These are phyloP conservation scores for Cichorium intybus DNA, from an alignment of 140 eudicot genomes.

Conservation along the genomic window DNA sequence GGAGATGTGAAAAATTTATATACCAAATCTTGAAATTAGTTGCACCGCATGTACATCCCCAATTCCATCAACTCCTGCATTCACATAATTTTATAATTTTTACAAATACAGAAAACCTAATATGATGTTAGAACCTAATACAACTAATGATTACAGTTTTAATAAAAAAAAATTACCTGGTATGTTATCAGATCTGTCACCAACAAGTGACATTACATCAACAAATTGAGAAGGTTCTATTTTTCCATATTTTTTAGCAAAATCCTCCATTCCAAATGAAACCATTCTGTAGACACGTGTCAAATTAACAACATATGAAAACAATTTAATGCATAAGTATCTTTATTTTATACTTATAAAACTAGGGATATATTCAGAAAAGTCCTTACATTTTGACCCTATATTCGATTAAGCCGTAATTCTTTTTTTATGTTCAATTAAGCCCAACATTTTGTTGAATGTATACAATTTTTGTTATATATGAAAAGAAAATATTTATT, in stretches of 20 bases:
- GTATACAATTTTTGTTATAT: too few relatives aligned
- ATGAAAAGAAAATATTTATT: too few relatives aligned
- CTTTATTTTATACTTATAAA: neutral
- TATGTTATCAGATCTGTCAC: conserved; percentile 93
- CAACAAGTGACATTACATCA: conserved; percentile 88
- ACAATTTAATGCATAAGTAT: neutral
- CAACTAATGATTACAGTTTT: neutral
- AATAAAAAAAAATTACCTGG: conserved; percentile 56
- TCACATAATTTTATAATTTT: conserved; percentile 13
- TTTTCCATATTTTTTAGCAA: conserved; percentile 76
- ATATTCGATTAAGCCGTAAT: too few relatives aligned
- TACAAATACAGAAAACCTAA: neutral
- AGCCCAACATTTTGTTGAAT: too few relatives aligned
- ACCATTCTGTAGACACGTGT: conserved; percentile 61
- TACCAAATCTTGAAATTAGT: conserved; percentile 83
- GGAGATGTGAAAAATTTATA: neutral
- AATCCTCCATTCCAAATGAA: conserved; percentile 96
- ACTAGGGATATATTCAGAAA: too few relatives aligned
- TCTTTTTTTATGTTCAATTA: too few relatives aligned
- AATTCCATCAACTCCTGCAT: conserved; percentile 86
- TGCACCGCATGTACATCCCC: conserved; percentile 90
- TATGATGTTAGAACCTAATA: neutral
- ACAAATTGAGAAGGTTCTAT: conserved; percentile 86
- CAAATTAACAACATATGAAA: conserved; percentile 11
- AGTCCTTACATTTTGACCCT: too few relatives aligned